Base-by-base conservation (phyloP, 2,329 filamentous ascomycete species). In the Trichoderma sp. region DNA sequence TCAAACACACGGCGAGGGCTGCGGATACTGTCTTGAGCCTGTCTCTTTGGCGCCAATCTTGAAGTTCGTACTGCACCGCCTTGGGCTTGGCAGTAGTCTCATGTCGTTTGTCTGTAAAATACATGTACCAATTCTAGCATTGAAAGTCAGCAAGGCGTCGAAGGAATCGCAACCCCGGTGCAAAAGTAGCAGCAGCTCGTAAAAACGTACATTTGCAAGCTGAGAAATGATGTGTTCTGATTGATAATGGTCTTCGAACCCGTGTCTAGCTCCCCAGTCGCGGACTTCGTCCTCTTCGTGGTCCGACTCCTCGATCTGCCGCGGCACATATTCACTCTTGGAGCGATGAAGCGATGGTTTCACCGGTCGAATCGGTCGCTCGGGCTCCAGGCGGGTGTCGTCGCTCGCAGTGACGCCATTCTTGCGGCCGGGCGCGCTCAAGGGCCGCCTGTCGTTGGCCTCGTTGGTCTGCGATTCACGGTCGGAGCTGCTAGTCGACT, bases 21-120 rank as follows among this genome's bases (percentile, higher is more conserved):
- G 96, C 96, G 21, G 94, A 97, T 6, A 99, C 94, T 0, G 96
- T 99, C 83, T 99, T 99, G 71, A 98, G 84, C 16, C 96, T 88
- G 79, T 99, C 96, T 74, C 94, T 90, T 92, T 98, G 97, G 69
- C 96, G 91, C 96, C 96, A 99, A 78, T 98, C 96, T 77, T 97
- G 92, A 6, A 97, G 82, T 71, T 89, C 84, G 73, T 87, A 87
- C 30, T 82, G 79, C 21, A 85, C 86, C 64, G 88, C 86, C 77
- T 94, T 93, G 18, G 94, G 93, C 73, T 94, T 93, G 26, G 94
- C 96, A 43, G 93, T 95, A 26, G 93, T 96, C 78, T 98, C 96
- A 81, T 99, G 96, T 65, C 95, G 91, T 81, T 98, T 98, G 80
- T 99, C 96, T 72, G 95, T 97, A 80, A 92, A 99, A 81, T 99